These are phyloP conservation scores for Microdochium bolleyi DNA, from an alignment of 2,329 filamentous ascomycete genomes.

Conservation along the genomic window DNA sequence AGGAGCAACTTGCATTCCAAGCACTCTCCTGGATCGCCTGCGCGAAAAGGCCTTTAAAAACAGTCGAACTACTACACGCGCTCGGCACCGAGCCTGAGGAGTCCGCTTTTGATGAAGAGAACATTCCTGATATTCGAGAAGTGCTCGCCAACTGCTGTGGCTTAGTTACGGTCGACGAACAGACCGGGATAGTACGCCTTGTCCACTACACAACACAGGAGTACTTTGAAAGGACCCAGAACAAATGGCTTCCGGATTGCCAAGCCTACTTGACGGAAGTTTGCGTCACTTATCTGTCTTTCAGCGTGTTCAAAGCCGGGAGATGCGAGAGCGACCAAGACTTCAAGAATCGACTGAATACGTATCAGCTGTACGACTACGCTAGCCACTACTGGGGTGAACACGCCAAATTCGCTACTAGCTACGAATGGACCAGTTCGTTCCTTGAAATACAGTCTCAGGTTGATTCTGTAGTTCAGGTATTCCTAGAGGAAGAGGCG, in stretches of 20 bases:
- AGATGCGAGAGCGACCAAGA: background rate
- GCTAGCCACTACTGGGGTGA: conserved; percentile 4
- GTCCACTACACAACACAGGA: conserved; percentile 38
- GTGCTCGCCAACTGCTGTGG: conserved; percentile 30
- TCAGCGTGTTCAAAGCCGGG: conserved; percentile 4
- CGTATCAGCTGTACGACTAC: conserved; percentile 3
- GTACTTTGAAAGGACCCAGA: conserved; percentile 25
- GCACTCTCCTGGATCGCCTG: conserved; percentile 31
- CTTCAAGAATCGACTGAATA: conserved; percentile 1
- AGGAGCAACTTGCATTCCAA: conserved; percentile 25
- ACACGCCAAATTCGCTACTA: background rate
- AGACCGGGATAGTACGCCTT: conserved; percentile 27
- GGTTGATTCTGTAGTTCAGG: conserved; percentile 1
- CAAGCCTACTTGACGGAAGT: conserved; percentile 15
- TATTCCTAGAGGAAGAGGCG: background rate
- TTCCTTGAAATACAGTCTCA: background rate
- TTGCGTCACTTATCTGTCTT: conserved; percentile 29
- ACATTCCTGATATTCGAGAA: conserved; percentile 21
- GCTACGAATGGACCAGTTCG: background rate
- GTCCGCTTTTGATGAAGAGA: conserved; percentile 21
- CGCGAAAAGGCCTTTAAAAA: conserved; percentile 22
- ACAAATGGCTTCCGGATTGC: conserved; percentile 20
- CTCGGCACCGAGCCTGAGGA: conserved; percentile 25
- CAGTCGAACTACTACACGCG: conserved; percentile 29
- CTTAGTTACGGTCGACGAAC: conserved; percentile 29